Percentiles rank a stretch among this genome's conserved stretches.
Conservation (phyloP, 2,329 filamentous ascomycete species). For the Westerdykella aurantiaca region DNA sequence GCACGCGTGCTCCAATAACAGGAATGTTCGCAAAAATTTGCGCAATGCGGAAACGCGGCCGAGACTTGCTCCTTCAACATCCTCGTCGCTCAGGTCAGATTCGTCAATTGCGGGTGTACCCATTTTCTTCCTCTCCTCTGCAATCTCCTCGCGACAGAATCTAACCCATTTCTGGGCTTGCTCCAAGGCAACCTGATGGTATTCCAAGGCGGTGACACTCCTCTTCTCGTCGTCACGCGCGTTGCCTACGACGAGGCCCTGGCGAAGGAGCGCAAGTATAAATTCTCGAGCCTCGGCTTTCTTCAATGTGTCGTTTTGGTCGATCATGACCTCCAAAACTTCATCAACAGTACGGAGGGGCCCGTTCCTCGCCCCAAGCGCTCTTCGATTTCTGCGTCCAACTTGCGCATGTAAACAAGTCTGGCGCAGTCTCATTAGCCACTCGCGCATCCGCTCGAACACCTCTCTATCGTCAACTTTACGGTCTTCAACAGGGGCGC, state of each 20-base stretch:
- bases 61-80: slow-evolving; percentile 34
- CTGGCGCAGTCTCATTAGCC: slow-evolving; percentile 72
- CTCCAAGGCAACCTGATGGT: slow-evolving; percentile 56
- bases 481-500: slow-evolving; percentile 62
- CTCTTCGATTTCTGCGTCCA: slow-evolving; percentile 59
- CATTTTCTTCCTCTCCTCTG: slow-evolving; percentile 43
- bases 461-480: slow-evolving; percentile 52
- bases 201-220: slow-evolving; percentile 59
- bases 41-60: slow-evolving; percentile 54
- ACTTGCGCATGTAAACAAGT: slow-evolving; percentile 83
- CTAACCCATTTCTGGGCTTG: slow-evolving; percentile 48
- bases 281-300: slow-evolving; percentile 63
- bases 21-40: slow-evolving; percentile 61
- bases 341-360: slow-evolving; percentile 77
- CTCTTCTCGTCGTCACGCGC: slow-evolving; percentile 50
- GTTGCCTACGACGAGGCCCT: slow-evolving; percentile 76
- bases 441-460: slow-evolving; percentile 69
- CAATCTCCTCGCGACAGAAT: slow-evolving; percentile 60
- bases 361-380: slow-evolving; percentile 55
- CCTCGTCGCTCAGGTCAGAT: slow-evolving; percentile 32
- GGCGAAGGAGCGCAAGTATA: slow-evolving; percentile 57
- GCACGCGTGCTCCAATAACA: slow-evolving; percentile 77
- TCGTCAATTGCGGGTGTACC: slow-evolving; percentile 26
- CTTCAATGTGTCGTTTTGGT: slow-evolving; percentile 66
- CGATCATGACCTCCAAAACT: slow-evolving; percentile 86